Conservation (phyloP, 306 rosid genomes). For the Trifolium pratense region DNA sequence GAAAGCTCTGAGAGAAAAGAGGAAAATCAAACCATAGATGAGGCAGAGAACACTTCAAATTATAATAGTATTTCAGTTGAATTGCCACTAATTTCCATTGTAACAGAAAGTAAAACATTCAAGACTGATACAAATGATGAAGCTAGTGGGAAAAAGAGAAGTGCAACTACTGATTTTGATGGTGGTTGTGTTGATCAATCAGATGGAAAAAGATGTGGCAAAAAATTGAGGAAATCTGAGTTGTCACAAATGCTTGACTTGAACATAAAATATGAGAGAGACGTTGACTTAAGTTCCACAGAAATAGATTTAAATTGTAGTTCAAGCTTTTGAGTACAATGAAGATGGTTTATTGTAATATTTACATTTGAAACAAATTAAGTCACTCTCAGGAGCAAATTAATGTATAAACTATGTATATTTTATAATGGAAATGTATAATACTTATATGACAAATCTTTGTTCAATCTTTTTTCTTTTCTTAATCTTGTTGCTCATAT, state of each 20-base stretch:
- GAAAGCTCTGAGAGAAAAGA: slow-evolving; percentile 71
- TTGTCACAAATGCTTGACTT: slow-evolving; percentile 61
- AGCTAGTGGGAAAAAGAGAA: slow-evolving; percentile 66
- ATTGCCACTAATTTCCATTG: slow-evolving; percentile 53
- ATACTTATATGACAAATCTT: slow-evolving; percentile 35
- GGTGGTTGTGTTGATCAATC: slow-evolving; percentile 55
- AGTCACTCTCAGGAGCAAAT: slow-evolving; percentile 42
- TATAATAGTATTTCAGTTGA: slow-evolving; percentile 50
- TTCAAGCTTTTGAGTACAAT: slow-evolving; percentile 46
- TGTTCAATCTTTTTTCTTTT: slow-evolving; percentile 9
- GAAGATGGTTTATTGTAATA: slow-evolving; percentile 41
- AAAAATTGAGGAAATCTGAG: slow-evolving; percentile 49
- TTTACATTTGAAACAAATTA: slow-evolving; percentile 45
- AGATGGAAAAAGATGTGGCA: slow-evolving; percentile 52
- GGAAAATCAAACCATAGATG: slow-evolving; percentile 48
- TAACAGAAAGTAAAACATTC: slow-evolving; percentile 40
- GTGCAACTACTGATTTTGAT: slow-evolving; percentile 51
- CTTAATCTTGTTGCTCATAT: neutral
- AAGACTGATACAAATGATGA: slow-evolving; percentile 40
- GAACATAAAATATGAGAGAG: slow-evolving; percentile 69
- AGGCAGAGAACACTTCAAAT: slow-evolving; percentile 39
- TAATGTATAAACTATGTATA: slow-evolving; percentile 59
- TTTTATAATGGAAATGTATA: slow-evolving; percentile 52
- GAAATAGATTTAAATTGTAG: slow-evolving; percentile 66
- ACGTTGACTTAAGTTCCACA: slow-evolving; percentile 57